Evolutionary conservation across 2,329 filamentous ascomycete species (phyloP), one percentile per base, ranked within the genome.

Genomic region (Exophiala bonariae): DNA sequence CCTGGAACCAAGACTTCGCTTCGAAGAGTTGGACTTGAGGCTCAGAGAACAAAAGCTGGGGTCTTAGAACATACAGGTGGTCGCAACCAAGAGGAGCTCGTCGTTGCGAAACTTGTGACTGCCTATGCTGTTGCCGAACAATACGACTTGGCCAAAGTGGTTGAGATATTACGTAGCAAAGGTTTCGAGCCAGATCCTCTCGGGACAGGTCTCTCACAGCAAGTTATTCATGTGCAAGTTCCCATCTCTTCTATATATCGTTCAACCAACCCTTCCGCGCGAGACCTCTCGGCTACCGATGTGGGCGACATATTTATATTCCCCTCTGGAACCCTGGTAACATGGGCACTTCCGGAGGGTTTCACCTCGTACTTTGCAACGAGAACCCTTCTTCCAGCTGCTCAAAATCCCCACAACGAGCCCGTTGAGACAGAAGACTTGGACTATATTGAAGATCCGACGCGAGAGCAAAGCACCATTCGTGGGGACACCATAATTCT

Each of bases 271-370:
- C 66, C 70, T 3, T 62, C 64, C 4, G 61, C 67, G 14, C 52
- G 61, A 30, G 66, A 69, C 52, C 51, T 72, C 4, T 58, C 65
- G 2, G 59, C 68, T 3, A 74, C 71, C 44, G 74, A 75, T 61
- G 66, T 82, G 48, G 91, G 90, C 26, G 93, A 99, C 69, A 82
- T 97, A 41, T 97, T 97, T 63, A 85, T 99, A 47, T 99, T 99
- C 58, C 90, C 92, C 7, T 96, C 91, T 0, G 93, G 93, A 9
- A 95, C 91, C 10, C 80, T 97, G 6, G 93, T 97, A 4, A 86
- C 89, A 18, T 99, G 93, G 93, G 87, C 88, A 4, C 76, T 96
- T 1, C 85, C 89, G 1, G 80, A 89, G 51, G 82, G 86, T 47
- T 81, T 89, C 14, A 85, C 90, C 13, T 78, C 77, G 16, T 79